These are phyloP conservation scores for Meyerozyma athensensis DNA, from an alignment of 1,139 yeast species.

Conservation along the genomic window DNA sequence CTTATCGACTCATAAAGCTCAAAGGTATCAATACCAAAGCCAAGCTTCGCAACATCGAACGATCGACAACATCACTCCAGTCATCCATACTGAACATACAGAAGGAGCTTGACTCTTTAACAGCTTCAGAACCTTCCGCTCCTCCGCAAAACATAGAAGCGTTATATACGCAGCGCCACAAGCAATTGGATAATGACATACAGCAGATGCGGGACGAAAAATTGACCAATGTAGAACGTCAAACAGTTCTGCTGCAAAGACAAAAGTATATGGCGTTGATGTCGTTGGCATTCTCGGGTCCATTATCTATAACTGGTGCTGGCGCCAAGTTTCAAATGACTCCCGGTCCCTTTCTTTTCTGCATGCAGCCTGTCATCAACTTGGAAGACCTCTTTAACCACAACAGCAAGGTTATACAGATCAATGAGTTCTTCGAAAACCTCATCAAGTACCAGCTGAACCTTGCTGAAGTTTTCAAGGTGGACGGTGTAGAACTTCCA, in stretches of 20 bases:
- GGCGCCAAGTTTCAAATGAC: slow-evolving; percentile 8
- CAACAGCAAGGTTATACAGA: slow-evolving; percentile 22
- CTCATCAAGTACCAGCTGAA: slow-evolving; percentile 31
- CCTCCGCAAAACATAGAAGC: neutral
- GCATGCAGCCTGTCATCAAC: slow-evolving; percentile 27
- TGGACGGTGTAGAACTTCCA: slow-evolving; percentile 23
- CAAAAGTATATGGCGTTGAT: slow-evolving; percentile 23
- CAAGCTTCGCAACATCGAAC: slow-evolving; percentile 21
- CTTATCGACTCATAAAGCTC: slow-evolving; percentile 41
- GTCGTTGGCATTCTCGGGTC: slow-evolving; percentile 20
- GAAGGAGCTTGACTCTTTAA: slow-evolving; percentile 8
- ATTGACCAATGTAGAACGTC: slow-evolving; percentile 25
- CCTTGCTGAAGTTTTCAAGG: slow-evolving; percentile 22
- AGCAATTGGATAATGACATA: slow-evolving; percentile 11
- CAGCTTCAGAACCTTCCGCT: slow-evolving; percentile 3
- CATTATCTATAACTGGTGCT: neutral
- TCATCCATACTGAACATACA: slow-evolving; percentile 8
- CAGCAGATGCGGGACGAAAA: slow-evolving; percentile 18
- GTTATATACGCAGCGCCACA: slow-evolving; percentile 4
- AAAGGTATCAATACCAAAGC: slow-evolving; percentile 24
- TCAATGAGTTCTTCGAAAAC: slow-evolving; percentile 40
- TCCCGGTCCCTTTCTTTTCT: slow-evolving; percentile 13
- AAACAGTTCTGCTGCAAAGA: slow-evolving; percentile 23
- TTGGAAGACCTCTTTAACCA: slow-evolving; percentile 26
- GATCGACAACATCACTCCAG: slow-evolving; percentile 14